phyloP scores from a whole-genome alignment of 2,329 filamentous ascomycete species.

The Pseudogymnoascus sp. region DNA sequence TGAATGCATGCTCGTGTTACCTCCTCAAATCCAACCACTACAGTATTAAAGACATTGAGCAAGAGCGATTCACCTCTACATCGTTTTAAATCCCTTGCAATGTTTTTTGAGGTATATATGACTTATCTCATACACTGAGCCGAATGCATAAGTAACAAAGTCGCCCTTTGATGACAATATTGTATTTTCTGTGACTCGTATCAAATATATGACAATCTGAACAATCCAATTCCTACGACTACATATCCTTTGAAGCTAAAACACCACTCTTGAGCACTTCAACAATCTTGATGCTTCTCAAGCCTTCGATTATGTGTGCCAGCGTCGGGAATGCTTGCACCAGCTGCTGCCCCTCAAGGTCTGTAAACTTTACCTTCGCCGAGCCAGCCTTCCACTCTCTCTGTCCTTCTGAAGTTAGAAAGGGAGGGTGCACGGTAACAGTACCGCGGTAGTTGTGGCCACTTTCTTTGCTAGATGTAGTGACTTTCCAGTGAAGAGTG shows the following conservation, averaged over 20 bases:
- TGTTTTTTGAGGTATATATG: not conserved
- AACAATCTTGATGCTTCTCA: slow-evolving; percentile 14
- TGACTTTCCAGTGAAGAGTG: slow-evolving; percentile 1
- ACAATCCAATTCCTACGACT: not conserved
- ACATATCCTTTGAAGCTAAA: not conserved
- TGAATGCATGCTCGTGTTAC: not conserved
- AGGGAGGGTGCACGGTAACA: not conserved
- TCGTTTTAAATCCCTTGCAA: not conserved
- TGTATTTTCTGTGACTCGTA: not conserved
- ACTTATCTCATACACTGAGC: not conserved
- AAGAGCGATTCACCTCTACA: not conserved
- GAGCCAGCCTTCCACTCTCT: slow-evolving; percentile 15
- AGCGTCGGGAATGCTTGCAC: slow-evolving; percentile 17
- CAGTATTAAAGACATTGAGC: not conserved
- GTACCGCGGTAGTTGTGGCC: not conserved
- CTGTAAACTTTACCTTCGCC: slow-evolving; percentile 15
- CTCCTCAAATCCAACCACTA: not conserved
- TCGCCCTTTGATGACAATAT: not conserved
- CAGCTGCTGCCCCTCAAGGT: slow-evolving; percentile 13
- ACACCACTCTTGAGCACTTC: slow-evolving; percentile 13
- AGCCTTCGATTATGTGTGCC: slow-evolving; percentile 15
- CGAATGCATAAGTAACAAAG: not conserved
- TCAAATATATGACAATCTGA: not conserved
- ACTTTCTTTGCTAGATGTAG: not conserved
- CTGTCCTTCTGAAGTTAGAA: not conserved